These are phyloP conservation scores for Bipolaris victoriae DNA, from an alignment of 2,329 filamentous ascomycete species.

Conservation along the genomic window DNA sequence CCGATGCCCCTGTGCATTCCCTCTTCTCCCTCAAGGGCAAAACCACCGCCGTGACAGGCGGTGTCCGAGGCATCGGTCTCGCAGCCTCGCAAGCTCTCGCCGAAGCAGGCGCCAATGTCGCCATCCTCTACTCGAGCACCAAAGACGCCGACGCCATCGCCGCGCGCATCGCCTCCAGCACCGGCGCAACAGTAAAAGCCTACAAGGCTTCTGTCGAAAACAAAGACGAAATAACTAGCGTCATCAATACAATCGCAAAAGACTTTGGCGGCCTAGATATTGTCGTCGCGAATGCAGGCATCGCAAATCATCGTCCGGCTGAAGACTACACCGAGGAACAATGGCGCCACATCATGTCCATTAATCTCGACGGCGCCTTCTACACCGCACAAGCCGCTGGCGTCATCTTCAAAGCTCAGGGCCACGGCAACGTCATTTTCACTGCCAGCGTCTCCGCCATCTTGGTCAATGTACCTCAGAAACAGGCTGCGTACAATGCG, in stretches of 20 bases:
- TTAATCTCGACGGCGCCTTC: slow-evolving; percentile 82
- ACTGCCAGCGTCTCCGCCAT: slow-evolving; percentile 68
- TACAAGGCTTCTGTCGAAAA: slow-evolving; percentile 25
- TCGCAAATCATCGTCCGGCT: slow-evolving; percentile 58
- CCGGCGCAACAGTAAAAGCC: slow-evolving; percentile 19
- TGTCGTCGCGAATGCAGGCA: slow-evolving; percentile 51
- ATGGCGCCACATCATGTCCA: slow-evolving; percentile 79
- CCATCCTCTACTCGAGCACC: slow-evolving; percentile 28
- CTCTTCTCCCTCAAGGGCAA: slow-evolving; percentile 38
- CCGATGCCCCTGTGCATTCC: slow-evolving; percentile 14
- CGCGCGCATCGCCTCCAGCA: slow-evolving; percentile 18
- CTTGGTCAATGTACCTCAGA: slow-evolving; percentile 65
- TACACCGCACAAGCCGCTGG: slow-evolving; percentile 68
- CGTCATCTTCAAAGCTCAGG: slow-evolving; percentile 69
- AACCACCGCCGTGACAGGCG: slow-evolving; percentile 50
- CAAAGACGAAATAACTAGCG: slow-evolving; percentile 16
- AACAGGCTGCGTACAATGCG: slow-evolving; percentile 82
- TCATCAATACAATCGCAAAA: slow-evolving; percentile 32
- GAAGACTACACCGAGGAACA: slow-evolving; percentile 79
- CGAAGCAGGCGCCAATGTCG: slow-evolving; percentile 50
- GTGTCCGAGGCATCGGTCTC: slow-evolving; percentile 61
- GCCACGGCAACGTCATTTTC: slow-evolving; percentile 76
- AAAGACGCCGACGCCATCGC: slow-evolving; percentile 24
- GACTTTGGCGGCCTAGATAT: slow-evolving; percentile 50
- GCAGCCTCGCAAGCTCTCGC: slow-evolving; percentile 31